Conservation (phyloP, 192 early-diverging fungal genomes). For the Mortierella hygrophila region DNA sequence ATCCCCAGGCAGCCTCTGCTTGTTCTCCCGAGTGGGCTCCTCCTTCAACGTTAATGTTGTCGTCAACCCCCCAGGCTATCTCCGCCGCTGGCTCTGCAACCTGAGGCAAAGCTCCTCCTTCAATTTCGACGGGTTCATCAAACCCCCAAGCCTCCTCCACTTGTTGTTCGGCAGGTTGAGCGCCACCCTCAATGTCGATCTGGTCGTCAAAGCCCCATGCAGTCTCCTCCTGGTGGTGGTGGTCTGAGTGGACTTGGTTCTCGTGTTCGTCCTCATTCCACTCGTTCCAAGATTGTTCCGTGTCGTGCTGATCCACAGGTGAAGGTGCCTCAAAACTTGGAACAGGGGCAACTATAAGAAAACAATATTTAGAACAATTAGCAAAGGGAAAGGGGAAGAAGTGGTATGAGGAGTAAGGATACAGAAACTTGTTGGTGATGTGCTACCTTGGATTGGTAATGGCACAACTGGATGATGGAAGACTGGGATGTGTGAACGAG, state of each 20-base stretch:
- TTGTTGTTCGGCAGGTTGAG: background rate
- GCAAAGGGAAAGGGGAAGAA: background rate
- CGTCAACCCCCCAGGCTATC: conserved; percentile 12
- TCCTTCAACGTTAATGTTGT: background rate
- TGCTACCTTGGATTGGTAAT: background rate
- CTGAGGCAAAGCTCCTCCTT: background rate
- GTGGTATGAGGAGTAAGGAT: background rate
- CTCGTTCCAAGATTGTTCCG: background rate
- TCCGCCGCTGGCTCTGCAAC: background rate
- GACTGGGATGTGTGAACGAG: background rate
- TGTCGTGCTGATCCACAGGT: conserved; percentile 6
- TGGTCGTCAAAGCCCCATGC: conserved; percentile 4
- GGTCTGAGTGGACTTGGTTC: background rate
- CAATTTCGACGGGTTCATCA: background rate
- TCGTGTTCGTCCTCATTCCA: background rate
- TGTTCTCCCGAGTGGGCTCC: background rate
- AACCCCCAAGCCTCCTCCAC: background rate
- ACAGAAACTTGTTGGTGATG: background rate
- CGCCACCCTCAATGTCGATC: background rate
- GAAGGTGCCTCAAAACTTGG: background rate
- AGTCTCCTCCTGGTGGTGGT: background rate
- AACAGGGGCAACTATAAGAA: background rate
- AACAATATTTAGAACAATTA: background rate
- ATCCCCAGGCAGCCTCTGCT: conserved; percentile 28
- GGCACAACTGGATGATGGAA: background rate